Percentiles rank a stretch among this genome's conserved stretches.
Conservation (phyloP, 768 basidiomycete species). For the Serpula lacrymans region DNA sequence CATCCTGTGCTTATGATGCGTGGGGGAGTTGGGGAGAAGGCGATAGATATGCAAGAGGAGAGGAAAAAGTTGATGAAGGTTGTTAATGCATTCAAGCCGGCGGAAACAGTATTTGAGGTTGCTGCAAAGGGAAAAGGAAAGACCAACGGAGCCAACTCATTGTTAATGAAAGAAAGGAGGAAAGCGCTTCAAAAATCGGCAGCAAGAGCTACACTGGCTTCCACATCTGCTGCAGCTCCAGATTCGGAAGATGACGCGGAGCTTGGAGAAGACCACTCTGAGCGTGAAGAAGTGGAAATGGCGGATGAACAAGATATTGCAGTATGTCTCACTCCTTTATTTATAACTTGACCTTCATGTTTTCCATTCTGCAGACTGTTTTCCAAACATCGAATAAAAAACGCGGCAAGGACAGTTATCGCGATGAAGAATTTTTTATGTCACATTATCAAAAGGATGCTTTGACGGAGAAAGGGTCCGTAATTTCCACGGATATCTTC, state of each 20-base stretch:
- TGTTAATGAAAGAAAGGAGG: slow-evolving; percentile 86
- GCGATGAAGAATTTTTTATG: slow-evolving; percentile 88
- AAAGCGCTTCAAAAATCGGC: slow-evolving; percentile 70
- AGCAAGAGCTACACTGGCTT: slow-evolving; percentile 39
- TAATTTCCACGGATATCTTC: slow-evolving; percentile 4
- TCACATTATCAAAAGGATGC: slow-evolving; percentile 88
- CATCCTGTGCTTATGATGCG: slow-evolving; percentile 68
- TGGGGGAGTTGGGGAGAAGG: slow-evolving; percentile 35
- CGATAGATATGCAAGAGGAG: slow-evolving; percentile 35
- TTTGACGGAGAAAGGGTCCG: slow-evolving; percentile 85
- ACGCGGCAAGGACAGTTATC: slow-evolving; percentile 45
- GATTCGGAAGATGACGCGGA: slow-evolving; percentile 33
- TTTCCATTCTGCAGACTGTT: slow-evolving; percentile 50
- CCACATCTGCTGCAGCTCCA: slow-evolving; percentile 25
- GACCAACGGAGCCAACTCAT: slow-evolving; percentile 52
- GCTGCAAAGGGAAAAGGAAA: slow-evolving; percentile 64
- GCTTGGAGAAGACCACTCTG: slow-evolving; percentile 17
- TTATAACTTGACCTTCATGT: slow-evolving; percentile 5
- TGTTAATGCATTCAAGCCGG: slow-evolving; percentile 81
- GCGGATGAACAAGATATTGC: slow-evolving; percentile 76
- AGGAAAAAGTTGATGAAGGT: slow-evolving; percentile 64
- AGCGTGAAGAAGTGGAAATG: slow-evolving; percentile 58
- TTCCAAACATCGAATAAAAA: slow-evolving; percentile 56
- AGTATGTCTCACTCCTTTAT: slow-evolving; percentile 37
- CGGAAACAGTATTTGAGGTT: slow-evolving; percentile 90